Base-by-base conservation (phyloP, 2,329 filamentous ascomycete genomes). In the Zymoseptoria pseudotritici region DNA sequence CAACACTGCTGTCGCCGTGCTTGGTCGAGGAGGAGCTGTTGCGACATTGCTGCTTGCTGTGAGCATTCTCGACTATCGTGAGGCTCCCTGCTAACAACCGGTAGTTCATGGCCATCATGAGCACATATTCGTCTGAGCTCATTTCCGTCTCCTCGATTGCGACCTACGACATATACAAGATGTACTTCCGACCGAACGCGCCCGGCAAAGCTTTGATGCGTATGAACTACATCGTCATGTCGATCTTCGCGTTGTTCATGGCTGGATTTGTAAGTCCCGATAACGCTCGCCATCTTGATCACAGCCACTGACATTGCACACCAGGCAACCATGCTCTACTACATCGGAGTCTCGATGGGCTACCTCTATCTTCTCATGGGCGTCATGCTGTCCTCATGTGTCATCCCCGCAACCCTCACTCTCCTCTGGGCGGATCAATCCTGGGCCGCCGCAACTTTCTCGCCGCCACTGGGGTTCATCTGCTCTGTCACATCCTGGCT, bases 321-420 rank as follows among this genome's bases (percentile, higher is more conserved):
- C 89, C 84, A 66, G 87, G 87, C 17, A 74, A 76, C 2, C 80
- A 96, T 22, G 82, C 81, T 52, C 87, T 96, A 51, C 80, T 46
- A 77, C 0, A 90, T 87, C 67, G 91, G 89, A 0, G 91, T 91
- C 2, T 83, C 50, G 53, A 59, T 73, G 74, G 83, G 0, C 70
- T 91, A 49, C 85, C 80, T 95, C 2, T 95, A 95, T 70, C 78
- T 96, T 1, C 83, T 96, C 71, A 96, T 96, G 91, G 92, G 91
- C 8, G 89, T 91, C 55, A 90, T 96, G 68, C 94, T 96, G 70
- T 91, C 87, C 0, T 84, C 89, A 0, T 91, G 90, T 3, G 70
- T 72, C 4, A 81, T 96, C 13, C 91, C 92, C 0, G 89, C 90
- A 0, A 87, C 90, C 0, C 78, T 96, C 63, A 89, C 90, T 0